A percentile compares a stretch with the other conserved stretches of the same genome.
These are phyloP conservation scores for Ilyonectria sp. DNA, from an alignment of 2,329 filamentous ascomycete species.

Conservation along the genomic window DNA sequence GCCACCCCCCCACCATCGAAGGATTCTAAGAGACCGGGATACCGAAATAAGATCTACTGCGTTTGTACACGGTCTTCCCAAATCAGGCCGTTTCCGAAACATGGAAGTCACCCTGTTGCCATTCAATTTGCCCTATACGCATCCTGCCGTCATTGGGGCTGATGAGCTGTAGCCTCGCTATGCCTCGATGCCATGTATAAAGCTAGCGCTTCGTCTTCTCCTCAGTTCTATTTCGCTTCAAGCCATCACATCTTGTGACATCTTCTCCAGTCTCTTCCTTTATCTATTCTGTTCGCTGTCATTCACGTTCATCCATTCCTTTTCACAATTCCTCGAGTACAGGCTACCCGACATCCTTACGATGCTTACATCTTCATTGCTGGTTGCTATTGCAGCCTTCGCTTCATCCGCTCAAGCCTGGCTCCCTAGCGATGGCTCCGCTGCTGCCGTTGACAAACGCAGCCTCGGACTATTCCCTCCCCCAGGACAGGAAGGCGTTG, in stretches of 20 bases:
- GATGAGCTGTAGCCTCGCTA: background rate
- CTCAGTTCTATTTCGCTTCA: background rate
- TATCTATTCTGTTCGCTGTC: background rate
- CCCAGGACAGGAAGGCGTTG: background rate
- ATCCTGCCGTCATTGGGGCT: constrained; percentile 8
- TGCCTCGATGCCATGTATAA: constrained; percentile 9
- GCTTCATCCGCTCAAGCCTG: constrained; percentile 38
- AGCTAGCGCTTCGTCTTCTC: background rate
- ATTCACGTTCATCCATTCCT: background rate
- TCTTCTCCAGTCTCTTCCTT: background rate
- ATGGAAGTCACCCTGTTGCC: constrained; percentile 11
- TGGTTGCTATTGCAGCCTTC: constrained; percentile 33
- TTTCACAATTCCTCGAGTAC: background rate
- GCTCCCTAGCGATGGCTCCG: constrained; percentile 30
- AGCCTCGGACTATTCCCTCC: constrained; percentile 28
- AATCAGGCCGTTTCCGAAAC: constrained; percentile 22
- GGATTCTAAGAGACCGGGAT: constrained; percentile 16
- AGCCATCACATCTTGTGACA: background rate
- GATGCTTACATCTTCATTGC: constrained; percentile 31
- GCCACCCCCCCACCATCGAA: constrained; percentile 22
- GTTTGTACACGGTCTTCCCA: constrained; percentile 14
- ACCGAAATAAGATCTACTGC: constrained; percentile 16
- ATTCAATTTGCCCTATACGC: constrained; percentile 14
- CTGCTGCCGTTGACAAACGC: constrained; percentile 4
- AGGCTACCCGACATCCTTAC: constrained; percentile 4